Conservation (phyloP, 2,329 filamentous ascomycete species). For the Thielaviopsis cerberus region DNA sequence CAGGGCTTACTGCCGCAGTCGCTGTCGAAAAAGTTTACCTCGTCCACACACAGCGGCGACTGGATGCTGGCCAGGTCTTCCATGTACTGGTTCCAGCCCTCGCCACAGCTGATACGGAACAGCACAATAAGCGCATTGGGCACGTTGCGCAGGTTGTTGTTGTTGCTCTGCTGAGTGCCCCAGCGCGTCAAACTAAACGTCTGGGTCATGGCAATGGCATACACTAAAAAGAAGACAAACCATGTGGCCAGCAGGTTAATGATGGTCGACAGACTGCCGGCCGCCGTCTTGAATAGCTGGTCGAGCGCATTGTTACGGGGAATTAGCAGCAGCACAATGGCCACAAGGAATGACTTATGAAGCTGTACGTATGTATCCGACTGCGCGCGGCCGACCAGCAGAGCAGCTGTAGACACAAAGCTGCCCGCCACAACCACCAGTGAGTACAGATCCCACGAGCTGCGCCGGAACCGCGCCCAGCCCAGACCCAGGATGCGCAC, state of each 20-base stretch:
- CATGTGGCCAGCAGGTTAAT: slow-evolving; percentile 85
- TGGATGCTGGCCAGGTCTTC: slow-evolving; percentile 74
- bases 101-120: slow-evolving; percentile 81
- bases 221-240: slow-evolving; percentile 92
- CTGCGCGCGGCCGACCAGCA: slow-evolving; percentile 45
- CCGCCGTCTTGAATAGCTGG: slow-evolving; percentile 95
- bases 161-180: slow-evolving; percentile 48
- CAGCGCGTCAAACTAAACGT: slow-evolving; percentile 90
- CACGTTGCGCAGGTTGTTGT: slow-evolving; percentile 83
- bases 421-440: slow-evolving; percentile 62
- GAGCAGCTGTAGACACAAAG: slow-evolving; percentile 57
- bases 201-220: slow-evolving; percentile 89
- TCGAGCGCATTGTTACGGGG: slow-evolving; percentile 92
- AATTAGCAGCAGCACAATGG: slow-evolving; percentile 75
- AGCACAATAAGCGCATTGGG: slow-evolving; percentile 85
- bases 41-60: slow-evolving; percentile 62
- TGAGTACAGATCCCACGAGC: slow-evolving; percentile 90
- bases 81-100: slow-evolving; percentile 95
- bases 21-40: slow-evolving; percentile 56
- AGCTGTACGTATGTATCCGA: slow-evolving; percentile 54
- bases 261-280: slow-evolving; percentile 78
- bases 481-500: slow-evolving; percentile 77
- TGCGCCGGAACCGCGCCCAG: slow-evolving; percentile 79
- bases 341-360: slow-evolving; percentile 87
- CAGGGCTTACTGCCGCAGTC: slow-evolving; percentile 85